phyloP scores from a whole-genome alignment of 768 basidiomycete genomes.

The Chalciporus piperatus region DNA sequence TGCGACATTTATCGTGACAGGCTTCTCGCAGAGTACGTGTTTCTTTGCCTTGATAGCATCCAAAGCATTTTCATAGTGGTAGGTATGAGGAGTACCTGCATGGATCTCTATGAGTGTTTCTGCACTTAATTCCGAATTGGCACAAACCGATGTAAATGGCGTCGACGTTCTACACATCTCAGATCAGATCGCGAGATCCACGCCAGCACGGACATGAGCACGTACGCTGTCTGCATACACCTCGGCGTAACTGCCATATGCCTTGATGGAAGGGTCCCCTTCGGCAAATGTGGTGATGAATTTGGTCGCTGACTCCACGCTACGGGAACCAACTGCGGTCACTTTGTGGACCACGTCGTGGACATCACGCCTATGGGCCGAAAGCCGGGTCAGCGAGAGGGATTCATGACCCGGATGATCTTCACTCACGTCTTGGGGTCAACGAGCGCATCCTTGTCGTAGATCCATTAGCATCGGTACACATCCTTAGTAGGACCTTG shows the following conservation, averaged over 20 bases:
- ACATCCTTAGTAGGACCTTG: background rate
- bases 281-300: conserved; percentile 58
- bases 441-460: conserved; percentile 62
- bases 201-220: no score
- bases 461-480: background rate
- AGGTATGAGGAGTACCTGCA: conserved; percentile 79
- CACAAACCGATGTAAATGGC: conserved; percentile 68
- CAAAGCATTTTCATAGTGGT: conserved; percentile 75
- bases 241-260: conserved; percentile 71
- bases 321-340: conserved; percentile 76
- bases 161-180: conserved; percentile 55
- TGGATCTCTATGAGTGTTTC: conserved; percentile 2
- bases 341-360: conserved; percentile 67
- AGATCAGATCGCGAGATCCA: background rate
- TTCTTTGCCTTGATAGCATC: conserved; percentile 78
- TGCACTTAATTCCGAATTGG: background rate
- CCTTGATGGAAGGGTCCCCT: conserved; percentile 54
- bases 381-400: background rate
- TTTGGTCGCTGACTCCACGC: conserved; percentile 59
- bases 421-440: conserved; percentile 69
- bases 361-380: conserved; percentile 61
- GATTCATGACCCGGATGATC: background rate
- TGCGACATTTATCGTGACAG: conserved; percentile 72
- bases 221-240: conserved; percentile 68
- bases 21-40: conserved; percentile 88